Evolutionary conservation across 495 filamentous ascomycete species (phyloP), one percentile per base, ranked within the genome.

Genomic region (Neurospora hispaniola): DNA sequence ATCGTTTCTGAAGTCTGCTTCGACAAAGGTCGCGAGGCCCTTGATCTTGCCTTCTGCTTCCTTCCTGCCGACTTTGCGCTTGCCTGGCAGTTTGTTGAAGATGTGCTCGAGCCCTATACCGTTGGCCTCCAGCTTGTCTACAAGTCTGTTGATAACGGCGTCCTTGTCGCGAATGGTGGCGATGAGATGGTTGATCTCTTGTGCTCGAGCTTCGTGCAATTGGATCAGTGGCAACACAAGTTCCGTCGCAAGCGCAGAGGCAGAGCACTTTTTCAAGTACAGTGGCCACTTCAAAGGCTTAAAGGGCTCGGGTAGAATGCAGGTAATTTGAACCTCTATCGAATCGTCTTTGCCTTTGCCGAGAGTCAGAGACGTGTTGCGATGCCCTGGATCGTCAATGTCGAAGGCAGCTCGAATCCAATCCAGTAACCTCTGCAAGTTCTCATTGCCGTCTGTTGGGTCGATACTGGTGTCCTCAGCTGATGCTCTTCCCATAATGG

Each of bases 391-490:
- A 68, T 81, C 79, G 39, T 72, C 73, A 66, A 72, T 66, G 70
- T 85, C 84, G 9, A 96, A 82, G 35, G 89, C 88, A 46, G 89
- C 84, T 69, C 86, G 83, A 41, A 98, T 85, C 76, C 93, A 94
- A 14, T 88, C 83, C 11, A 98, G 81, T 42, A 99, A 87, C 20
- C 92, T 87, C 35, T 81, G 76, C 74, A 95, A 84, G 76, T 98
- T 93, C 38, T 89, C 86, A 11, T 84, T 77, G 73, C 91, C 91
- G 77, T 95, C 92, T 74, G 88, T 91, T 1, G 96, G 91, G 80
- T 99, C 96, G 72, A 99, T 97, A 42, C 90, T 90, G 7, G 92
- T 92, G 44, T 89, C 85, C 74, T 88, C 84, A 10, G 89, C 83
- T 23, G 90, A 81, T 31, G 92, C 92, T 71, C 91, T 86, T 44